Base-by-base conservation (phyloP, 331 rosid species). In the Quercus lobata region DNA sequence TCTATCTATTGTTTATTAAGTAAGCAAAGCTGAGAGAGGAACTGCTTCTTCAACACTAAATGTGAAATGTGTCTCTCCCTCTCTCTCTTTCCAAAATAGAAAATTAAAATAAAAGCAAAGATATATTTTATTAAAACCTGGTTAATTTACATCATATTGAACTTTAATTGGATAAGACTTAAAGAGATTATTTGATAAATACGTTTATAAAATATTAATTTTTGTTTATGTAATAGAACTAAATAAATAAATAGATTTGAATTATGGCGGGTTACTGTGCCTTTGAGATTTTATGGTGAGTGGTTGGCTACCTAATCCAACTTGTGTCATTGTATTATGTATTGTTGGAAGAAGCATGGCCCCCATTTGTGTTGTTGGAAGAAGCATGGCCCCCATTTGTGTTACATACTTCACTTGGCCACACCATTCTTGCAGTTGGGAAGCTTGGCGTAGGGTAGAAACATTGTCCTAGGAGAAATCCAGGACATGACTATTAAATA, bases 291-390 rank as follows among this genome's bases (percentile, higher is more conserved):
- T 62, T 7, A 24, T 53, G 70, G 19, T 61, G 34, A 18, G 25
- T 56, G 49, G 88, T 87, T 82, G 92, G 90, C 87, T 79, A 84
- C 91, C 97, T 77, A 88, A 90, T 88, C 86, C 82, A 76, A 85
- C 78, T 19, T 22, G 83, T 57, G 52, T 29, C 68, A 46, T 66
- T 69, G 76, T 81, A 73, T 78, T 62, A 77, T 80, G 46, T 7
- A 37, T 37, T 37, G 29, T 56, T 32, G 44, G 71, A 46, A 8
- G 54, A 46, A 35, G 22, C 30, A 41, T 80, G 90, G 66, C 69
- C 83, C 82, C 76, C 83, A 72, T 74, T 25, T 75, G 62, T 79
- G 57, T 74, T 57, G 29, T 56, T 32, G 44, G 71, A 46, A 8
- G 54, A 46, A 35, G 22, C 30, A 41, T 80, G 90, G 66, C 69